Conservation (phyloP, 2,329 filamentous ascomycete species). For the Cladosporium austrohemisphaericum region DNA sequence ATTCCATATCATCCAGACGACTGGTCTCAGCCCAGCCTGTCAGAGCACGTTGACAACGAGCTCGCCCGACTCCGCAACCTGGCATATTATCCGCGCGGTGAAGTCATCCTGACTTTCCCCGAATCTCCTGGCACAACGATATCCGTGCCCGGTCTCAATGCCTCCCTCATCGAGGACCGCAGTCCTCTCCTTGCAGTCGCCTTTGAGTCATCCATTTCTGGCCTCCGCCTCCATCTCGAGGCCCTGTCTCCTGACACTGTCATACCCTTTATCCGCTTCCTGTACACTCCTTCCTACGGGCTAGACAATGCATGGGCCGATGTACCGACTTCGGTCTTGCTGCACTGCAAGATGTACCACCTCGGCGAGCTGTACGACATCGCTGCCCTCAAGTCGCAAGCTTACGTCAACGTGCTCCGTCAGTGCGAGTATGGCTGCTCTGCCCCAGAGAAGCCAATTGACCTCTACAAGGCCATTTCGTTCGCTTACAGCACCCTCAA, state of each 20-base stretch:
- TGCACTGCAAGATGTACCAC: conserved; percentile 40
- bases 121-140: conserved; percentile 31
- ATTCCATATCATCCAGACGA: no score
- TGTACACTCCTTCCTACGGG: conserved; percentile 41
- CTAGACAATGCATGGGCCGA: conserved; percentile 25
- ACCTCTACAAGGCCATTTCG: conserved; percentile 39
- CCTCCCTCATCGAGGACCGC: conserved; percentile 31
- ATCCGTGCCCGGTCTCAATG: conserved; percentile 35
- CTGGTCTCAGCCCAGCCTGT: no score
- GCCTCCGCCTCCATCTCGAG: conserved; percentile 38
- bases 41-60: no score
- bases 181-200: conserved; percentile 39
- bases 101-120: conserved; percentile 29
- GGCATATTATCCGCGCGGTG: not conserved
- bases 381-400: conserved; percentile 36
- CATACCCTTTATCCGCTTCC: conserved; percentile 39
- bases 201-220: conserved; percentile 36
- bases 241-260: conserved; percentile 33
- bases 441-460: conserved; percentile 35
- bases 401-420: conserved; percentile 38
- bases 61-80: no score
- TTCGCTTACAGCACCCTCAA: conserved; percentile 30
- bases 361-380: conserved; percentile 41
- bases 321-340: conserved; percentile 35
- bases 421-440: conserved; percentile 40